phyloP scores from a whole-genome alignment of 1,284 basidiomycete genomes.

The Puccinia hordei region DNA sequence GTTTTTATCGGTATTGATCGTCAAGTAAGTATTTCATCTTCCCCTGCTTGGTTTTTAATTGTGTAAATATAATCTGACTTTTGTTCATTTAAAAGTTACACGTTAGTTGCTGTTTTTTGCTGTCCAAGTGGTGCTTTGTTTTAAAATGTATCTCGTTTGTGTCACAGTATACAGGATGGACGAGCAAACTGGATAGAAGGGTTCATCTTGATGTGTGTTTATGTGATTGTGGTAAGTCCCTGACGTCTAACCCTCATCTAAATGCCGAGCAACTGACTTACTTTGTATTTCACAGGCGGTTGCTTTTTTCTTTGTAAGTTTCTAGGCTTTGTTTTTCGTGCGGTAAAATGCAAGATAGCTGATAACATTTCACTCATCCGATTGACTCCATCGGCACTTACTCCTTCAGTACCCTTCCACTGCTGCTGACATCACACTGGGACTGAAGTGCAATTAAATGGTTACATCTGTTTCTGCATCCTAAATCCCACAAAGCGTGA shows the following conservation, averaged over 20 bases:
- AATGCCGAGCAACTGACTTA: not conserved
- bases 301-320: conserved; percentile 50
- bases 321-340: not conserved
- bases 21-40: conserved; percentile 36
- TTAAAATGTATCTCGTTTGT: not conserved
- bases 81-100: conserved; percentile 25
- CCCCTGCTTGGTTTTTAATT: not conserved
- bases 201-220: conserved; percentile 45
- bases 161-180: conserved; percentile 41
- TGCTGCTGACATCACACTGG: conserved; percentile 1
- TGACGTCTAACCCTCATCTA: not conserved
- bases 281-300: conserved; percentile 23
- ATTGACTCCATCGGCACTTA: not conserved
- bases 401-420: conserved; percentile 11
- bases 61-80: not conserved
- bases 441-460: not conserved
- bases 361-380: not conserved
- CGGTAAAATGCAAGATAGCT: too few relatives aligned
- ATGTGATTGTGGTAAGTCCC: conserved; percentile 44
- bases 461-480: not conserved
- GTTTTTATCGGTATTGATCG: conserved; percentile 42
- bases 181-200: conserved; percentile 48
- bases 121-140: not conserved
- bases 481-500: not conserved
- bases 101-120: not conserved